Base-by-base conservation (phyloP, 345 rosid species). In the Gossypium mustelinum region DNA sequence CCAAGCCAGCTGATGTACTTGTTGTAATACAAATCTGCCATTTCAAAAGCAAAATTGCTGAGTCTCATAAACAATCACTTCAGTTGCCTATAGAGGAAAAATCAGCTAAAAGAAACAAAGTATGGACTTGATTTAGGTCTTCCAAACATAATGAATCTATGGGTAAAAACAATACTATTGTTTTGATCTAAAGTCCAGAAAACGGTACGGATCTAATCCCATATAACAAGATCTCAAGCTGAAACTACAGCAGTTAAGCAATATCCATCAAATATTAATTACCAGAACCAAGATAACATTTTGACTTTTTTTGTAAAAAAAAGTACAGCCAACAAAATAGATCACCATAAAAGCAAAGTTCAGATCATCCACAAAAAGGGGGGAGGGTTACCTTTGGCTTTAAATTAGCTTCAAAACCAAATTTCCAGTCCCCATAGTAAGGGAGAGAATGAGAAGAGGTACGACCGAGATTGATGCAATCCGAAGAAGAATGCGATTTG, bases 1-100 rank as follows among this genome's bases (percentile, higher is more conserved):
- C 97, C 79, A 95, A 87, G 74, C 97, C 97, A 39, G 98, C 99
- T 34, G 99, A 95, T 57, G 96, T 95, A 68, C 98, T 95, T 47
- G 98, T 89, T 52, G 97, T 93, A 58, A 95, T 79, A 73, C 89
- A 88, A 79, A 95, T 90, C 99, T 95, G 82, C 51, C 57, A 55
- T 73, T 39, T 11, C 41, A 78, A 54, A 59, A 63, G 60, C 73
- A 67, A 61, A 66, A 18, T 17, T 51, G 12, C 24, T 11, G 0
- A 68, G 43, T 7, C 20, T 24, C 20, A 74, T 51, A 70, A 59
- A 64, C 41, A 58, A 18, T 13, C 70, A 34, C 67, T 62, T 11
- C 22, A 64, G 43, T 9, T 41, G 27, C 68, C 44, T n/a, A 24
- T 61, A 39, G 20, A 61, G 11, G 56, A 48, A 68, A 17, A 68